Conservation (phyloP, 1,284 basidiomycete species). For the Ustilago shanxiensis region DNA sequence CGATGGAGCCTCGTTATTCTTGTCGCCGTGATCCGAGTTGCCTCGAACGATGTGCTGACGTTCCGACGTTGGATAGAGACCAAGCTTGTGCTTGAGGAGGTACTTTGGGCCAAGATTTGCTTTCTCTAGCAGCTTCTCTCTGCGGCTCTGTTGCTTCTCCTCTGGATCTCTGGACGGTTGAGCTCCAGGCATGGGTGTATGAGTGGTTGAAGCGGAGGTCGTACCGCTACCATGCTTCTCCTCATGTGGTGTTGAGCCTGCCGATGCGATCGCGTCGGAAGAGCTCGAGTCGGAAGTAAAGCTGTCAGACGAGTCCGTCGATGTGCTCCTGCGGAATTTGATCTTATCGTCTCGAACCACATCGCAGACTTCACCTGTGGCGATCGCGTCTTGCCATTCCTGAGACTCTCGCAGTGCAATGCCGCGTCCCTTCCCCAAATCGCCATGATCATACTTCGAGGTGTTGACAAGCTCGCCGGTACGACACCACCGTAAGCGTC, state of each 20-base stretch:
- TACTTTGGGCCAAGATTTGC: conserved; percentile 53
- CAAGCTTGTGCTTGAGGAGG: conserved; percentile 45
- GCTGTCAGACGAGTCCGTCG: conserved; percentile 29
- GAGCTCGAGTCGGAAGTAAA: conserved; percentile 32
- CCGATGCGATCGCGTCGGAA: conserved; percentile 11
- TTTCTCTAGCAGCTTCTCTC: conserved; percentile 37
- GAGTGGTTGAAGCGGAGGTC: background rate
- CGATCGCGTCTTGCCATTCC: conserved; percentile 46
- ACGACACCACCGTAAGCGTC: conserved; percentile 78
- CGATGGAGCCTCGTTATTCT: background rate
- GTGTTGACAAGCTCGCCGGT: conserved; percentile 75
- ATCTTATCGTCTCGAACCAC: conserved; percentile 53
- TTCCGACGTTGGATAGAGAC: conserved; percentile 36
- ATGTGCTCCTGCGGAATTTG: conserved; percentile 36
- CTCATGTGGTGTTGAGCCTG: background rate
- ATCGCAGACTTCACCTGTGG: conserved; percentile 31
- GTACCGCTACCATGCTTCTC: background rate
- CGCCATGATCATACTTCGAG: conserved; percentile 56
- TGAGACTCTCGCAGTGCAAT: conserved; percentile 48
- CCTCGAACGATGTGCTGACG: conserved; percentile 45
- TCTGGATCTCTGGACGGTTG: conserved; percentile 11
- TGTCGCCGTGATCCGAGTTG: conserved; percentile 1
- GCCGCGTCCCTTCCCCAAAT: conserved; percentile 62
- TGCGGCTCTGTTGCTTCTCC: conserved; percentile 46
- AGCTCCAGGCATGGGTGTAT: background rate